These are phyloP conservation scores for Abrus precatorius DNA, from an alignment of 306 rosid genomes.

Conservation along the genomic window DNA sequence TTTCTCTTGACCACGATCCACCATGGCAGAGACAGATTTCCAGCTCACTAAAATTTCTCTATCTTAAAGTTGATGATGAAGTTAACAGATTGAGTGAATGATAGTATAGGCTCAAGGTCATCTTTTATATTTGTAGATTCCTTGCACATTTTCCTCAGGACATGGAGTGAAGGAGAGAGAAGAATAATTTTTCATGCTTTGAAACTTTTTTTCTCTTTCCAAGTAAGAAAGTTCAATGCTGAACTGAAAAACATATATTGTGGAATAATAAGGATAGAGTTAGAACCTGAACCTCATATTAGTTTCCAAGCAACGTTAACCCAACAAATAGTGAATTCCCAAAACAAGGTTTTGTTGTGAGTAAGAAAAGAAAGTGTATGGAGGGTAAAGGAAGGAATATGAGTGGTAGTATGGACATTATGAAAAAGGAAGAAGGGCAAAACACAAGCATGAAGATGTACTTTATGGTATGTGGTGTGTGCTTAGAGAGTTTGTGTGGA, in stretches of 20 bases:
- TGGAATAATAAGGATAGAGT: slow-evolving; percentile 45
- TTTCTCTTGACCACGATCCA: slow-evolving; percentile 62
- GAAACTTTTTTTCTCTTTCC: slow-evolving; percentile 21
- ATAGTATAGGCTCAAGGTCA: slow-evolving; percentile 45
- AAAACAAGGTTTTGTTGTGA: slow-evolving; percentile 53
- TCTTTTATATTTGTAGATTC: slow-evolving; percentile 51
- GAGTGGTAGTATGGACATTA: slow-evolving; percentile 56
- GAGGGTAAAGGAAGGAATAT: slow-evolving; percentile 41
- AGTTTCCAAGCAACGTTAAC: slow-evolving; percentile 35
- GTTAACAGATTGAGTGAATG: slow-evolving; percentile 44
- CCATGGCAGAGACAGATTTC: slow-evolving; percentile 61
- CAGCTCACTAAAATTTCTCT: slow-evolving; percentile 50
- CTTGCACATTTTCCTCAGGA: slow-evolving; percentile 44
- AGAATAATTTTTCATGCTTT: slow-evolving; percentile 6
- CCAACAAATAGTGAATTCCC: slow-evolving; percentile 54
- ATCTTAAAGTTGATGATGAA: slow-evolving; percentile 49
- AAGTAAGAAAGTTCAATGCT: slow-evolving; percentile 43
- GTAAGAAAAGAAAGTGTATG: slow-evolving; percentile 8
- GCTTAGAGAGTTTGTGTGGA: slow-evolving; percentile 50
- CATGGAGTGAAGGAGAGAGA: slow-evolving; percentile 18
- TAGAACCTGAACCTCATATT: slow-evolving; percentile 55
- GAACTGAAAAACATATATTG: slow-evolving; percentile 29
- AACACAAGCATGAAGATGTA: slow-evolving; percentile 40
- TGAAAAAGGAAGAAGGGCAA: slow-evolving; percentile 47
- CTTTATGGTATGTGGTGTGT: slow-evolving; percentile 67